Percentiles rank a stretch among this genome's conserved stretches.
Conservation (phyloP, 768 basidiomycete species). For the Suillus discolor region DNA sequence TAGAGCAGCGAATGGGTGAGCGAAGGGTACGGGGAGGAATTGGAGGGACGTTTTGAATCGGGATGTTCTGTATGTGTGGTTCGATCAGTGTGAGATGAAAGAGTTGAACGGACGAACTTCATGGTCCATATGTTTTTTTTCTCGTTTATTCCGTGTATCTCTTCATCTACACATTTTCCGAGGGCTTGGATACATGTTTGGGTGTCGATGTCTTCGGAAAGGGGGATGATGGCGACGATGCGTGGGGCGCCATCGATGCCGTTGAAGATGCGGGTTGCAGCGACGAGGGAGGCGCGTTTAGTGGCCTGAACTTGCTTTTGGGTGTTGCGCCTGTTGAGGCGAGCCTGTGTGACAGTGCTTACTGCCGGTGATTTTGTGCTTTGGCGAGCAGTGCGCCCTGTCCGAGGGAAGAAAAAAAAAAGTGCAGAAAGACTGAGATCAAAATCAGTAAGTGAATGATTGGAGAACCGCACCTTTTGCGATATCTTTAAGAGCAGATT, state of each 20-base stretch:
- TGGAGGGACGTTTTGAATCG: slow-evolving; percentile 92
- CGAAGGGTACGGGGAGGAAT: slow-evolving; percentile 77
- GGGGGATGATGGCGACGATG: slow-evolving; percentile 85
- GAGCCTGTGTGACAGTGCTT: slow-evolving; percentile 64
- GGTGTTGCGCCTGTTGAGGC: slow-evolving; percentile 78
- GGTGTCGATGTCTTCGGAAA: slow-evolving; percentile 67
- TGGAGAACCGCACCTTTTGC: slow-evolving; percentile 65
- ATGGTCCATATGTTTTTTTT: slow-evolving; percentile 53
- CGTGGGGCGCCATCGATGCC: slow-evolving; percentile 80
- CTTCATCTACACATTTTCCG: slow-evolving; percentile 54
- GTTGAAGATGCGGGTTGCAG: slow-evolving; percentile 60
- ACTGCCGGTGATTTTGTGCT: slow-evolving; percentile 53
- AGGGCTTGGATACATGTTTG: slow-evolving; percentile 56
- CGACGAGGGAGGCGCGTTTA: slow-evolving; percentile 1
- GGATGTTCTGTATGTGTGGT: slow-evolving; percentile 58
- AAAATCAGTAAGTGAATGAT: not conserved
- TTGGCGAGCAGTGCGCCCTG: slow-evolving; percentile 60
- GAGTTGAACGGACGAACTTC: slow-evolving; percentile 46
- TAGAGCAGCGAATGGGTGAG: slow-evolving; percentile 72
- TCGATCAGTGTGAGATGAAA: not conserved
- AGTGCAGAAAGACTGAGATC: not conserved
- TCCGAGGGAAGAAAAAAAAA: not conserved
- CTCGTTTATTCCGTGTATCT: slow-evolving; percentile 22
- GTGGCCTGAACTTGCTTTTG: slow-evolving; percentile 77
- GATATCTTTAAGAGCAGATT: slow-evolving; percentile 79